Percentiles rank a stretch among this genome's conserved stretches.
Evolutionary conservation across 257 asterid genomes (phyloP).

Genomic region (Capsicum rhomboideum): DNA sequence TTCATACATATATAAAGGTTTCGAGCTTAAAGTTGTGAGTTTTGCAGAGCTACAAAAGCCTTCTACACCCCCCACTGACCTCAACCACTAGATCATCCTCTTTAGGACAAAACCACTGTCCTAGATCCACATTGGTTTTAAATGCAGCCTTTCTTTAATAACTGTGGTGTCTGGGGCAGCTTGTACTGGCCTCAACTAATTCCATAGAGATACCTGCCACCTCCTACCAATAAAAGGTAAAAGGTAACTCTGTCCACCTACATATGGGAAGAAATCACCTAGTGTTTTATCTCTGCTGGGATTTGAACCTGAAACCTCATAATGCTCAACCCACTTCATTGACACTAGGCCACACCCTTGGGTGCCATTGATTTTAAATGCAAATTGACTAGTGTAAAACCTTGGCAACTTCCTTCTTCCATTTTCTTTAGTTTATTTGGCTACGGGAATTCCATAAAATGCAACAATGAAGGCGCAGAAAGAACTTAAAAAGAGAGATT

Average conservation of each 20-base stretch:
- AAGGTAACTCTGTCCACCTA: no score
- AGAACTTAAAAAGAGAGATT: background rate
- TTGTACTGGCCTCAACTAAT: no score
- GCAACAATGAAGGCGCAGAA: background rate
- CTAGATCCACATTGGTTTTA: background rate
- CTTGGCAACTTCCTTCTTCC: background rate
- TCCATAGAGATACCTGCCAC: no score
- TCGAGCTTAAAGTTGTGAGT: background rate
- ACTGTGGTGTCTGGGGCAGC: no score
- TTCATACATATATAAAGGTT: background rate
- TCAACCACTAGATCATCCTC: background rate
- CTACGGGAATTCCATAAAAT: background rate
- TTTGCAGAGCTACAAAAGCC: background rate
- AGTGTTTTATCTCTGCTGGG: no score
- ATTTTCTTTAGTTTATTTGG: background rate
- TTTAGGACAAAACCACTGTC: background rate
- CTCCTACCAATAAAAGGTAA: no score
- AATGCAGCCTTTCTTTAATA: background rate
- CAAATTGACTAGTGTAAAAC: background rate
- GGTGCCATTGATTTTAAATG: background rate
- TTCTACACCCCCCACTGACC: background rate
- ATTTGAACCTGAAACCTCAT: no score
- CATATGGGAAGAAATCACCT: no score
- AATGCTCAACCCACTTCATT: no score
- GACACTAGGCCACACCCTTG: no score